Base-by-base conservation (phyloP, 2,329 filamentous ascomycete species). In the Aspergillus felis region DNA sequence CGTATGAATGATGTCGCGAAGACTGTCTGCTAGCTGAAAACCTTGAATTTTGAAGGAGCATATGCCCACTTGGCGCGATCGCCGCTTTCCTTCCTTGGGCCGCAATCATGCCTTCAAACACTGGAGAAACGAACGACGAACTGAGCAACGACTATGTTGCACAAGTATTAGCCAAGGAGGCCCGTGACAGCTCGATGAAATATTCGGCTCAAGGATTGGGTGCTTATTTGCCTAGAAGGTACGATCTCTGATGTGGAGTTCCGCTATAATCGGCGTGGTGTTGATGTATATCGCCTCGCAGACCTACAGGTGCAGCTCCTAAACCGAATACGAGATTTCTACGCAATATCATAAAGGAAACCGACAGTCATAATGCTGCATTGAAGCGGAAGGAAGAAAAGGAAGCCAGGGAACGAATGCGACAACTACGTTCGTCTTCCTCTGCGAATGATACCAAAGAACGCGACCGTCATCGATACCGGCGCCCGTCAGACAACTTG, bases 291-390 rank as follows among this genome's bases (percentile, higher is more conserved):
- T 14, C 55, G 20, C 47, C 51, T 53, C 24, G 14, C 74, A 91
- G 85, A 68, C 84, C 87, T 57, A 76, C 83, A 49, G 83, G 84
- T 64, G 84, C 87, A 53, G 84, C 82, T 61, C 91, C 90, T 0
- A 97, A 93, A 71, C 92, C 93, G 3, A 97, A 99, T 68, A 97
- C 90, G 0, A 84, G 89, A 35, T 97, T 97, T 71, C 78, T 99
- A 46, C 87, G 87, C 57, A 89, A 94, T 67, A 90, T 97, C 56
- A 91, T 99, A 60, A 89, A 88, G 61, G 89, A 94, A 64, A 95
- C 91, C 8, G 89, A 95, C 66, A 88, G 76, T 54, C 93, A 99
- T 76, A 99, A 99, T 81, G 86, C 89, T 25, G 89, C 91, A 0
- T 80, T 97, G 29, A 84, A 91, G 20, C 90, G 89, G 0, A 95